These are phyloP conservation scores for Schizochytrium sp. DNA, from an alignment of 108 stramenopile genomes.

Conservation along the genomic window DNA sequence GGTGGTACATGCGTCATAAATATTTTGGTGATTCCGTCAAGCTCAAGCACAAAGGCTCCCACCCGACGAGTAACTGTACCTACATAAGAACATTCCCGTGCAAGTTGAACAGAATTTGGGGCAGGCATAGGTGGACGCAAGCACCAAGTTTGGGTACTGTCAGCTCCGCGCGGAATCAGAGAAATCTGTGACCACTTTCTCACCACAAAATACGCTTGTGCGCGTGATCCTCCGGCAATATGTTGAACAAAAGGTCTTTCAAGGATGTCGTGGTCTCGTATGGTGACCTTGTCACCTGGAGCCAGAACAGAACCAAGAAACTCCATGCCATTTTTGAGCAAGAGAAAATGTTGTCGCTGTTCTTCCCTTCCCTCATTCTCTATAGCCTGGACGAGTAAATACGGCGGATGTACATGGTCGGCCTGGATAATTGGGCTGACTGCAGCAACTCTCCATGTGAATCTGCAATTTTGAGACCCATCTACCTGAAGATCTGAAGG, in stretches of 20 bases:
- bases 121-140: background rate
- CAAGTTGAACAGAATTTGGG: background rate
- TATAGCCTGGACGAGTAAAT: background rate
- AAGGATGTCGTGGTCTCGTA: too few relatives aligned
- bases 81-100: background rate
- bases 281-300: background rate
- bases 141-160: background rate
- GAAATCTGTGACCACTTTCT: too few relatives aligned
- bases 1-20: background rate
- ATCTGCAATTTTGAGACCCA: background rate
- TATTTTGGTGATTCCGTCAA: constrained; percentile 2
- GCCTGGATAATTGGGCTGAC: constrained; percentile 8
- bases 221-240: too few relatives aligned
- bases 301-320: background rate
- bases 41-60: constrained; percentile 24
- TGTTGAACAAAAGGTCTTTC: too few relatives aligned
- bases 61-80: background rate
- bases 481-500: background rate
- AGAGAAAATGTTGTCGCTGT: background rate
- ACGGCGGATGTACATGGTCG: background rate
- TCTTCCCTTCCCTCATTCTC: background rate
- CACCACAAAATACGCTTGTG: too few relatives aligned
- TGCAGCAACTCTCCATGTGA: background rate
- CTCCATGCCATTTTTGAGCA: background rate
- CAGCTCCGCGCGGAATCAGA: background rate